phyloP scores from a whole-genome alignment of 2,329 filamentous ascomycete genomes.

The Cladobotryum mycophilum region DNA sequence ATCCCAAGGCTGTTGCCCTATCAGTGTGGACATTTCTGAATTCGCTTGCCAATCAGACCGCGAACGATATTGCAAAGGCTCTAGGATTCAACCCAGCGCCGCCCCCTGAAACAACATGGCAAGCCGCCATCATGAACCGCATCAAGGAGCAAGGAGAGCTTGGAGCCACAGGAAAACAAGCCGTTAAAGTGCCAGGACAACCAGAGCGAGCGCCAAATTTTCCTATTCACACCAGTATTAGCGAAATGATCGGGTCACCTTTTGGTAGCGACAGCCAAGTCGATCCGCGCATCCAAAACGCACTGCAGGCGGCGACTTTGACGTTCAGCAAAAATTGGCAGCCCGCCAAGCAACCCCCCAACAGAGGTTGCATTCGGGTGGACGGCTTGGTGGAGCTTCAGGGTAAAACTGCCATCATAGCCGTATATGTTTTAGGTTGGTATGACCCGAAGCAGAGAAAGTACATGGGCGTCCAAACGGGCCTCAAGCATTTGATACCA shows the following conservation, averaged over 20 bases:
- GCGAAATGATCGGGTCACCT: conserved; percentile 21
- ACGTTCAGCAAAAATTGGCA: conserved; percentile 42
- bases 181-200: conserved; percentile 18
- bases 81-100: conserved; percentile 35
- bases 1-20: conserved; percentile 45
- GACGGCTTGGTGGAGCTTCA: conserved; percentile 50
- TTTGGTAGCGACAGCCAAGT: conserved; percentile 26
- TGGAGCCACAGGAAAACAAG: conserved; percentile 18
- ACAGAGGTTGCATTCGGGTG: conserved; percentile 45
- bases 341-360: conserved; percentile 36
- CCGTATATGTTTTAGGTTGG: conserved; percentile 46
- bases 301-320: conserved; percentile 26
- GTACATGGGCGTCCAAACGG: conserved; percentile 36
- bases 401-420: conserved; percentile 39
- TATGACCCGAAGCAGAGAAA: conserved; percentile 50
- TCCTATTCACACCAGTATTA: conserved; percentile 19
- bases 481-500: conserved; percentile 38
- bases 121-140: conserved; percentile 24
- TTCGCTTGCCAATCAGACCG: conserved; percentile 41
- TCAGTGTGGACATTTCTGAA: conserved; percentile 48
- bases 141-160: conserved; percentile 21
- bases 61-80: conserved; percentile 35
- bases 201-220: conserved; percentile 20
- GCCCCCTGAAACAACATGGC: conserved; percentile 25
- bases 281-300: conserved; percentile 28